Percentiles rank a stretch among this genome's conserved stretches.
These are phyloP conservation scores for Alternaria incomplexa DNA, from an alignment of 2,329 filamentous ascomycete species.

Conservation along the genomic window DNA sequence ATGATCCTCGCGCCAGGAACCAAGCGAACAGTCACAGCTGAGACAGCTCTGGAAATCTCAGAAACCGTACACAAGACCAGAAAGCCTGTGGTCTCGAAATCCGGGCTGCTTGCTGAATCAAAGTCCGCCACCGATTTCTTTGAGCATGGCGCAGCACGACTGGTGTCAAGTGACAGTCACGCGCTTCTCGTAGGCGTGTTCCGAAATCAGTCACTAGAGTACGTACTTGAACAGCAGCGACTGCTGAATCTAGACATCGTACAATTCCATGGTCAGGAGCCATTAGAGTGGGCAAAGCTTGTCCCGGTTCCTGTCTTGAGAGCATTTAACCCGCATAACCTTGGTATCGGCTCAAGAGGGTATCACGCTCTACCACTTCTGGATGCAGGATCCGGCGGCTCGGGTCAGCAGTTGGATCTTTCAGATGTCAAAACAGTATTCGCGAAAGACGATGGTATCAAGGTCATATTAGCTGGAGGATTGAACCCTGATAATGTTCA, in stretches of 20 bases:
- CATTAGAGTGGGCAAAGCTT: constrained; percentile 85
- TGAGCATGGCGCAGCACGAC: constrained; percentile 56
- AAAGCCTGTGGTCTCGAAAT: constrained; percentile 36
- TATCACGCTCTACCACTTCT: constrained; percentile 85
- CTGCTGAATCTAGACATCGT: constrained; percentile 83
- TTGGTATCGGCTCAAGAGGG: constrained; percentile 74
- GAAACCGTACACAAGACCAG: constrained; percentile 69
- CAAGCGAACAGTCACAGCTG: constrained; percentile 78
- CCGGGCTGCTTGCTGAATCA: constrained; percentile 30
- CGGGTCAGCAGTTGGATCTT: constrained; percentile 78
- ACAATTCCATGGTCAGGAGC: constrained; percentile 91
- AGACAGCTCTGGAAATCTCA: constrained; percentile 82
- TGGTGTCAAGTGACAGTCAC: constrained; percentile 61
- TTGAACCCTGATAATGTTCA: constrained; percentile 80
- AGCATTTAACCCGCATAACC: constrained; percentile 78
- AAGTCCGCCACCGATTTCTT: constrained; percentile 72
- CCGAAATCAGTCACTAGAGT: constrained; percentile 83
- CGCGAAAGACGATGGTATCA: constrained; percentile 70
- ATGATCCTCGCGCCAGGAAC: constrained; percentile 87
- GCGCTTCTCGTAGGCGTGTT: constrained; percentile 93
- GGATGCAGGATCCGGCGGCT: constrained; percentile 83
- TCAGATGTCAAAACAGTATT: constrained; percentile 72
- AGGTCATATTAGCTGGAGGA: constrained; percentile 84
- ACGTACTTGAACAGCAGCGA: constrained; percentile 79
- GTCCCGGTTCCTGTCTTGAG: constrained; percentile 92